Conservation (phyloP, 495 filamentous ascomycete species). For the Aspergillus indologenus region DNA sequence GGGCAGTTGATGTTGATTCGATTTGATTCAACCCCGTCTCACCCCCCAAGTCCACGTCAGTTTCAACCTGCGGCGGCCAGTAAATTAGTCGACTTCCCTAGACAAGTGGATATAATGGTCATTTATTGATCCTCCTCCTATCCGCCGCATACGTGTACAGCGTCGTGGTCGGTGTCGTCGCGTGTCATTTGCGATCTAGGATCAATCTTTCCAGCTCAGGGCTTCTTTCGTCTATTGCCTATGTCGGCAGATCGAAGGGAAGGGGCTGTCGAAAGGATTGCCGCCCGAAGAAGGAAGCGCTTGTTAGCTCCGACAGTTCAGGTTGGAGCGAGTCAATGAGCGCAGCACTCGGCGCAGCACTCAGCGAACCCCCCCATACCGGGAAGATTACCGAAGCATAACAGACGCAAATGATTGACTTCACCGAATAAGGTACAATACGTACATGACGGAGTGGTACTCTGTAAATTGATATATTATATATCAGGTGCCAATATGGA, state of each 20-base stretch:
- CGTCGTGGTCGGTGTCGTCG: neutral
- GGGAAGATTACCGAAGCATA: neutral
- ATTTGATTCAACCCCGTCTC: slow-evolving; percentile 11
- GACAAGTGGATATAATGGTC: neutral
- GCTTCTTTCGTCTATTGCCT: no score
- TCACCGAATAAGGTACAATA: no score
- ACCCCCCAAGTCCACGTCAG: slow-evolving; percentile 20
- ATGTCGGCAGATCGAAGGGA: no score
- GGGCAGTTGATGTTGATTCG: slow-evolving; percentile 12
- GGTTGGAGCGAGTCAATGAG: neutral
- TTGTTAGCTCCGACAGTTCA: neutral
- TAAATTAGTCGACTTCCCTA: no score
- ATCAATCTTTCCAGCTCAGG: no score
- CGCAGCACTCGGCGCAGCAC: neutral
- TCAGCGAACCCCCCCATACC: neutral
- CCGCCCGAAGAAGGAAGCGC: no score
- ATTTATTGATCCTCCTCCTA: neutral
- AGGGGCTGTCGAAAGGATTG: neutral
- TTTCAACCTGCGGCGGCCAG: slow-evolving; percentile 16
- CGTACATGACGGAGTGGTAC: no score
- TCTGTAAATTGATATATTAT: no score
- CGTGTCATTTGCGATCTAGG: neutral
- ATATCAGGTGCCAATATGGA: no score
- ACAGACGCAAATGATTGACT: neutral
- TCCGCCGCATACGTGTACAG: neutral